Evolutionary conservation across 2,329 filamentous ascomycete genomes (phyloP).

Genomic region (Aquanectria penicillioides): DNA sequence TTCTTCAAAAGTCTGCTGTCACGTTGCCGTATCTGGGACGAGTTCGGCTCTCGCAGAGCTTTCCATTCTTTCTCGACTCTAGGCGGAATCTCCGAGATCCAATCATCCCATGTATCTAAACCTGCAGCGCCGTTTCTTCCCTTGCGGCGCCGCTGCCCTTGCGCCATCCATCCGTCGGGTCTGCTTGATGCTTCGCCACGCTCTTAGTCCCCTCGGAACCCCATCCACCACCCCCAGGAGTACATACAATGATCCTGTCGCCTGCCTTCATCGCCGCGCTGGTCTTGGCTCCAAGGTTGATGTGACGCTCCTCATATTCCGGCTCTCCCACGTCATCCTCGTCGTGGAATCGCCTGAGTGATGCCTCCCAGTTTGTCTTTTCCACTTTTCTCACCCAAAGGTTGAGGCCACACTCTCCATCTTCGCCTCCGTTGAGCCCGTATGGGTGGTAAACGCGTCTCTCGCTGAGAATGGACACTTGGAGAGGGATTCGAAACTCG

Average conservation of each 20-base stretch:
- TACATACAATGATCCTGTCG: conserved; percentile 80
- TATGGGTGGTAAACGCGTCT: conserved; percentile 75
- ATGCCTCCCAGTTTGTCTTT: conserved; percentile 62
- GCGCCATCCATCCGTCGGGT: conserved; percentile 65
- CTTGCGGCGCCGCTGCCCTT: conserved; percentile 66
- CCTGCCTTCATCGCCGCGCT: conserved; percentile 80
- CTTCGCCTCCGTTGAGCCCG: conserved; percentile 83
- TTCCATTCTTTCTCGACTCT: background rate
- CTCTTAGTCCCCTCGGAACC: conserved; percentile 69
- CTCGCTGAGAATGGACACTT: conserved; percentile 82
- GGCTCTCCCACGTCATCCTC: conserved; percentile 45
- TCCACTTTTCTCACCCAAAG: conserved; percentile 83
- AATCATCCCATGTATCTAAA: conserved; percentile 41
- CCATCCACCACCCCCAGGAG: conserved; percentile 85
- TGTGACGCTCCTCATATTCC: conserved; percentile 67
- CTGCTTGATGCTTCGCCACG: conserved; percentile 58
- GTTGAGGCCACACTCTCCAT: conserved; percentile 83
- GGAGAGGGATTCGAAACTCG: conserved; percentile 80
- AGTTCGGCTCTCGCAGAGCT: conserved; percentile 8
- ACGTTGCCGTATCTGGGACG: background rate
- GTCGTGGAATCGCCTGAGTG: conserved; percentile 51
- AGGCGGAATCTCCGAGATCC: background rate
- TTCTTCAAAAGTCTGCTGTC: background rate
- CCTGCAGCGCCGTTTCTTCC: conserved; percentile 69
- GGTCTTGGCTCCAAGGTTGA: conserved; percentile 84